Base-by-base conservation (phyloP, 2,329 filamentous ascomycete species). In the Penicillium verrucosum region DNA sequence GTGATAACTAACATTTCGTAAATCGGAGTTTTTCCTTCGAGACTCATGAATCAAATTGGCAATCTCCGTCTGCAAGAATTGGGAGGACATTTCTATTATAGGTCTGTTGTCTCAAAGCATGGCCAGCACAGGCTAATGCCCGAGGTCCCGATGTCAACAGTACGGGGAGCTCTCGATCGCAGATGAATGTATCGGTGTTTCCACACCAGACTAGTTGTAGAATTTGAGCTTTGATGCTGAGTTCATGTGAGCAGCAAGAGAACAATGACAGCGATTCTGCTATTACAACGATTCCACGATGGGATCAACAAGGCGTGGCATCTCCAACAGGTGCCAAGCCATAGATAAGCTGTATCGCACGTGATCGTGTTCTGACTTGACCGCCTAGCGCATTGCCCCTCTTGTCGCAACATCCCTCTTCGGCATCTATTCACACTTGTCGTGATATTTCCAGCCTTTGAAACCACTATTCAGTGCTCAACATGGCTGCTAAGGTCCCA, bases 31-130 rank as follows among this genome's bases (percentile, higher is more conserved):
- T 77, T 96, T 97, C 69, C 93, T 85, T 77, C 96, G 97, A 72
- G 92, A 94, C 80, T 99, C 94, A 75, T 95, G 90, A 68, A 96
- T 88, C 73, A 97, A 85, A 78, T 90, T 95, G 70, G 88, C 85
- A 73, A 97, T 85, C 83, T 97, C 92, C 57, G 89, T 87, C 70
- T 88, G 86, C 69, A 97, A 83, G 70, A 96, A 87, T 83, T 95
- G 90, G 68, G 91, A 88, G 75, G 92, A 95, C 92, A 96, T 96
- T 87, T 74, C 73, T 68, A 69, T 65, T 56, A 59, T 40, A 36
- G 37, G 51, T 52, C 54, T 52, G 59, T 44, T 60, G 60, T 53
- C 62, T 69, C 61, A 71, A 60, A 66, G 59, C 70, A 72, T 72
- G 60, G 63, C 70, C 66, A 57, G 62, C 32, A 59, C 58, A 58